Percentiles rank a stretch among this genome's conserved stretches.
Evolutionary conservation across 2,329 filamentous ascomycete species (phyloP).

Genomic region (Pseudocercospora macadamiae): DNA sequence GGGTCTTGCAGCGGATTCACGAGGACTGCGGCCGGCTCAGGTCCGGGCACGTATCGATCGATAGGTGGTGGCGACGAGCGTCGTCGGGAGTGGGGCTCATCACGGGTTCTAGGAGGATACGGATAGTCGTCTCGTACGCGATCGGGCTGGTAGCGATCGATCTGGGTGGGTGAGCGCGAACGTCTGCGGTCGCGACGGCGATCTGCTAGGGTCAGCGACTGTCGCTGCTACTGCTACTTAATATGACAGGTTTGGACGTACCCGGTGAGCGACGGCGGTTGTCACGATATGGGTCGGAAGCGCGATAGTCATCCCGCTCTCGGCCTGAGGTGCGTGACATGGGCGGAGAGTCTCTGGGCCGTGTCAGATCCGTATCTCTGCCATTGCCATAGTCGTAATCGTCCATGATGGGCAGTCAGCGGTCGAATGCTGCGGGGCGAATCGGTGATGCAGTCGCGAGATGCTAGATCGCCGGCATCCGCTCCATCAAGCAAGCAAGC

Average conservation of each 20-base stretch:
- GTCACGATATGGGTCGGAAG: slow-evolving; percentile 33
- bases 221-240: too few relatives aligned
- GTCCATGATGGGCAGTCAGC: slow-evolving; percentile 22
- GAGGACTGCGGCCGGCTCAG: slow-evolving; percentile 57
- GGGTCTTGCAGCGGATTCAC: slow-evolving; percentile 73
- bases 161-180: slow-evolving; percentile 70
- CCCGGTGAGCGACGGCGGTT: slow-evolving; percentile 35
- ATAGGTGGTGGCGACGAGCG: slow-evolving; percentile 68
- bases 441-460: not conserved
- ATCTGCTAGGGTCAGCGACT: slow-evolving; percentile 30
- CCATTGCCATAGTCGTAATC: slow-evolving; percentile 25
- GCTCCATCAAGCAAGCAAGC: slow-evolving; percentile 24
- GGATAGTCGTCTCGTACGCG: slow-evolving; percentile 68
- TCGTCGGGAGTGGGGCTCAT: slow-evolving; percentile 64
- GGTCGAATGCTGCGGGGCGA: not conserved
- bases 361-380: slow-evolving; percentile 10
- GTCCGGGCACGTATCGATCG: slow-evolving; percentile 81
- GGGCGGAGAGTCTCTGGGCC: slow-evolving; percentile 18
- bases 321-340: slow-evolving; percentile 22
- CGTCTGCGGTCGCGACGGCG: slow-evolving; percentile 61
- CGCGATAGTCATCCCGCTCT: slow-evolving; percentile 33
- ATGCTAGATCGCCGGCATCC: slow-evolving; percentile 14
- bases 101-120: slow-evolving; percentile 60
- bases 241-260: slow-evolving; percentile 15
- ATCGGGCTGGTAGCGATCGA: slow-evolving; percentile 78